Evolutionary conservation across 2,329 filamentous ascomycete species (phyloP).

Genomic region (Paecilomyces niveus): DNA sequence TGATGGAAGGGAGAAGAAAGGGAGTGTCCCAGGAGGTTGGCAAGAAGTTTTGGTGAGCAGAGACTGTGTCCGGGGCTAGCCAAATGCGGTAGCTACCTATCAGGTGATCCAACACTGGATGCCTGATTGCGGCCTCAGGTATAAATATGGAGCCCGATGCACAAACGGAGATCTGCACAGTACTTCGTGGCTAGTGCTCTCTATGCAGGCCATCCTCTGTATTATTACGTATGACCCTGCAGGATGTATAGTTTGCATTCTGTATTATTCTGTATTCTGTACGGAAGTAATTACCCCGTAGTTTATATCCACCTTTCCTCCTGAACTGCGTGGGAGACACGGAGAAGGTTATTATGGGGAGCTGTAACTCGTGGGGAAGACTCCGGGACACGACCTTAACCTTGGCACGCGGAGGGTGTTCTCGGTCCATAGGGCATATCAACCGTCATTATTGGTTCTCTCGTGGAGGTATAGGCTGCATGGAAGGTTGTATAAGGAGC

Average conservation of each 20-base stretch:
- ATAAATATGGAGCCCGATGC: neutral
- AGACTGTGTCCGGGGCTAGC: constrained; percentile 3
- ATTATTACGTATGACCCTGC: neutral
- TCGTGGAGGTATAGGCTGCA: neutral
- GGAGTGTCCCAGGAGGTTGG: constrained; percentile 7
- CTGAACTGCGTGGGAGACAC: neutral
- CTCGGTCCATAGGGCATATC: neutral
- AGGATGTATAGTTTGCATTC: neutral
- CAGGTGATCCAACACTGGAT: neutral
- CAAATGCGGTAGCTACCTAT: neutral
- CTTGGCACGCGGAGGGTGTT: neutral
- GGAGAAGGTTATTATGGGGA: neutral
- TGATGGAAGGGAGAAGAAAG: constrained; percentile 5
- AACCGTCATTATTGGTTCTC: neutral
- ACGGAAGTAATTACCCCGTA: neutral
- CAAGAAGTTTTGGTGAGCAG: constrained; percentile 1
- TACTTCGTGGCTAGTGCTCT: neutral
- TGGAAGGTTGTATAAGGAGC: neutral
- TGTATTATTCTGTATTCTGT: neutral
- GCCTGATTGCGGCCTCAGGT: neutral
- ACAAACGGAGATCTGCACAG: neutral
- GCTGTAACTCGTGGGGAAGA: neutral
- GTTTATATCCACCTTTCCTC: neutral
- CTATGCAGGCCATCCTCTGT: neutral
- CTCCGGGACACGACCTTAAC: neutral